These are phyloP conservation scores for Sporobolomyces phaffii DNA, from an alignment of 768 basidiomycete genomes.

Conservation along the genomic window DNA sequence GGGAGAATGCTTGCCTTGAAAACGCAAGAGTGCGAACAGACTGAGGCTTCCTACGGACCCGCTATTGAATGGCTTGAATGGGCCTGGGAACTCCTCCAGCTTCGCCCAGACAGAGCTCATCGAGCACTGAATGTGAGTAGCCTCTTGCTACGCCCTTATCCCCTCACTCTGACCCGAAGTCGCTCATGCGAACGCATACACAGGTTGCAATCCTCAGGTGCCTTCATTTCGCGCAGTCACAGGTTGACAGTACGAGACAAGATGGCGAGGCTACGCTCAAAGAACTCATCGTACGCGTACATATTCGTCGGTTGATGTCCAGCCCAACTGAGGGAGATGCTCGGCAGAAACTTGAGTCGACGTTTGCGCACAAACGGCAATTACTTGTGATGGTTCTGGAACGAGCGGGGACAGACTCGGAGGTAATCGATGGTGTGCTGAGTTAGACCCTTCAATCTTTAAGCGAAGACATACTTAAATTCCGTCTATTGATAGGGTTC, in stretches of 20 bases:
- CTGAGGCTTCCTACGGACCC: too few species aligned
- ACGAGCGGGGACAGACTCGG: not conserved
- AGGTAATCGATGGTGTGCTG: not conserved
- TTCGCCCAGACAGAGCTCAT: not conserved
- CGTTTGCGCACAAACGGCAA: not conserved
- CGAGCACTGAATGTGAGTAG: not conserved
- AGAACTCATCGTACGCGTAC: not conserved
- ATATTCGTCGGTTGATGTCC: not conserved
- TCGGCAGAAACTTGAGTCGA: not conserved
- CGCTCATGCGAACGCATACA: not conserved
- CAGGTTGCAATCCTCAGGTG: not conserved
- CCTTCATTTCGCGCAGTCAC: not conserved
- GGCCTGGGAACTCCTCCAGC: not conserved
- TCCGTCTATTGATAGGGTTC: too few species aligned
- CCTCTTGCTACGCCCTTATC: not conserved
- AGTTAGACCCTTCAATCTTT: too few species aligned
- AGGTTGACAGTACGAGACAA: not conserved
- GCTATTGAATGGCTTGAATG: conserved; percentile 6
- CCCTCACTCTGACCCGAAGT: too few species aligned
- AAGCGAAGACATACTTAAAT: too few species aligned
- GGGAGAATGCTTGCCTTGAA: not conserved
- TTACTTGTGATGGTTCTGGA: not conserved
- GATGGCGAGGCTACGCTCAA: not conserved
- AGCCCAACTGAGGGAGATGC: not conserved
- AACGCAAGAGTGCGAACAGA: not conserved